Conservation (phyloP, 1,284 basidiomycete genomes). For the Stygiomarasmius scandens region DNA sequence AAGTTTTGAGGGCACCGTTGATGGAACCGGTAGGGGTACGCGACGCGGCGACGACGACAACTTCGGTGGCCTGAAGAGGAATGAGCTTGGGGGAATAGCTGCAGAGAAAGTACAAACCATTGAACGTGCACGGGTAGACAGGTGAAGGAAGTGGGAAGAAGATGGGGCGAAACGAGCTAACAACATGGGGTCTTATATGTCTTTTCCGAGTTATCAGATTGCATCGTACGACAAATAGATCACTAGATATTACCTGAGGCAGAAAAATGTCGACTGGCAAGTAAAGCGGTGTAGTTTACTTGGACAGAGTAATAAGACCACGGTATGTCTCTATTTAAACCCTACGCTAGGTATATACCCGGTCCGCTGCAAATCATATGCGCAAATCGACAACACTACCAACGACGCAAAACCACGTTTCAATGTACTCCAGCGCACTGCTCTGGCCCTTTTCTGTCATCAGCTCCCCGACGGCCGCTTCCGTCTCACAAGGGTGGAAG, state of each 20-base stretch:
- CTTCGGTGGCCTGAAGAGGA: constrained; percentile 65
- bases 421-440: constrained; percentile 54
- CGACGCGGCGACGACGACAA: constrained; percentile 93
- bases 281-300: neutral
- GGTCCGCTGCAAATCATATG: constrained; percentile 15
- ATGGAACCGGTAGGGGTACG: constrained; percentile 95
- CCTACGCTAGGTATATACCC: constrained; percentile 5
- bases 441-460: constrained; percentile 44
- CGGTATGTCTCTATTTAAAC: neutral
- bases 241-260: constrained; percentile 6
- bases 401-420: constrained; percentile 76
- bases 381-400: constrained; percentile 59
- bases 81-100: constrained; percentile 21
- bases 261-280: neutral
- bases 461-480: constrained; percentile 65
- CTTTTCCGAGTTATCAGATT: constrained; percentile 22
- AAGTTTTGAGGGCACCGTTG: constrained; percentile 85
- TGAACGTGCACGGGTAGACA: constrained; percentile 29
- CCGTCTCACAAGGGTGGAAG: constrained; percentile 81
- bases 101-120: constrained; percentile 44
- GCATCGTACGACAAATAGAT: constrained; percentile 28
- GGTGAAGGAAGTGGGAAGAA: constrained; percentile 34
- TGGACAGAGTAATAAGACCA: neutral
- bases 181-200: constrained; percentile 37
- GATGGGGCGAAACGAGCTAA: constrained; percentile 38